Evolutionary conservation across 2,329 filamentous ascomycete genomes (phyloP), one percentile per base, ranked within the genome.

Genomic region (Dactylellina parvicollis): DNA sequence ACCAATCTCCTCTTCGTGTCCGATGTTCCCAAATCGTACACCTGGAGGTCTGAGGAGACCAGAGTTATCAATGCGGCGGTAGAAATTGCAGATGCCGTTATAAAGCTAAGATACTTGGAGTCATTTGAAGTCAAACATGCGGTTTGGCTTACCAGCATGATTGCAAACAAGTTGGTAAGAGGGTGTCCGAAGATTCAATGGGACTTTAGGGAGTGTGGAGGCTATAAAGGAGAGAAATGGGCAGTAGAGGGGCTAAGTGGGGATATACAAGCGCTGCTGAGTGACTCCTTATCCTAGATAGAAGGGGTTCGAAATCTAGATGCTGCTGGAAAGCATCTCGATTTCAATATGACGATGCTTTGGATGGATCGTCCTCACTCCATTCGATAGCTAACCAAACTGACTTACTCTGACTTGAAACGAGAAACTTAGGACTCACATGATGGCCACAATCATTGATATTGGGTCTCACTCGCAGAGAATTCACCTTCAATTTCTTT

Each of bases 1-100:
- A 78, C 78, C 7, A 72, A 54, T 10, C 50, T 77, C 3, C 64
- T 79, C n/a, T 79, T 79, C 64, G 77, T 76, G 24, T 79, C 78
- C 1, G 77, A 79, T 55, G 75, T 78, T 12, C 77, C 77, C 4
- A 77, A 76, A 44, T 75, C 77, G 4, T 78, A 77, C 44, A 78
- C 77, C 7, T 77, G 76, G 76, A 69, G 75, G 5, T 74, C 76
- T 12, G 76, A 71, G 3, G 75, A 77, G 34, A 77, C 76, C 0
- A 75, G 74, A 49, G 74, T 60, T 14, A 52, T 77, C 42, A 59
- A 76, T 44, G 74, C 74, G 3, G 52, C 64, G 24, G 69, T 72
- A 2, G 75, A 77, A 32, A 32, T 77, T 47, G 75, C 75, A 26
- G 42, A 76, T 32, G 76, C 76, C 16, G 67, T 77, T n/a, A 54